These are phyloP conservation scores for Papilionanthe hybrid DNA, from an alignment of 116 monocot genomes.

Conservation along the genomic window DNA sequence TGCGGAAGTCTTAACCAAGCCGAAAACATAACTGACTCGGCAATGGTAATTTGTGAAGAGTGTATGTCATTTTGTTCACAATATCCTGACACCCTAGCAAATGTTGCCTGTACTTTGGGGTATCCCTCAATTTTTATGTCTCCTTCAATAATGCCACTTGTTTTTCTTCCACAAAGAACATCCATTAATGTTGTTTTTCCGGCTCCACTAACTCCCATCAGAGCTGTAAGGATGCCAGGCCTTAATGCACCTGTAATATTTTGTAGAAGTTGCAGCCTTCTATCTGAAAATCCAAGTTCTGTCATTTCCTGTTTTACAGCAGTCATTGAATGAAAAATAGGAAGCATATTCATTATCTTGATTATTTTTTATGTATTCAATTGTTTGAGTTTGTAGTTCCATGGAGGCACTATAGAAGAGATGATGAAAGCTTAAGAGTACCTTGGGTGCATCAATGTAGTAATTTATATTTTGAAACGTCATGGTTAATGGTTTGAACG, in stretches of 20 bases:
- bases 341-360: neutral
- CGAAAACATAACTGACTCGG: slow-evolving; percentile 9
- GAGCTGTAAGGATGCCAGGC: slow-evolving; percentile 11
- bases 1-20: neutral
- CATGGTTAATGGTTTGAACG: slow-evolving; percentile 72
- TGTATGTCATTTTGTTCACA: slow-evolving; percentile 15
- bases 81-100: slow-evolving; percentile 11
- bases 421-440: slow-evolving; percentile 13
- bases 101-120: slow-evolving; percentile 6
- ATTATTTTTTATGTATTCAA: neutral
- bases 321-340: neutral
- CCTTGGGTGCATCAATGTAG: slow-evolving; percentile 68
- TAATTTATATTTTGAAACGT: slow-evolving; percentile 72
- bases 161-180: slow-evolving; percentile 12
- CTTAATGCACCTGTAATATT: slow-evolving; percentile 9
- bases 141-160: slow-evolving; percentile 8
- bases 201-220: slow-evolving; percentile 11
- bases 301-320: neutral
- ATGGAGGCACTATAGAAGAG: neutral
- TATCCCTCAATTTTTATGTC: slow-evolving; percentile 7
- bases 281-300: neutral
- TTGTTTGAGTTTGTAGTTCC: neutral
- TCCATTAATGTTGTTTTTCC: slow-evolving; percentile 15
- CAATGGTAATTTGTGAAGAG: slow-evolving; percentile 8
- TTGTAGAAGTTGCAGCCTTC: slow-evolving; percentile 2